These are phyloP conservation scores for Fusarium nygamai DNA, from an alignment of 2,329 filamentous ascomycete species.

Conservation along the genomic window DNA sequence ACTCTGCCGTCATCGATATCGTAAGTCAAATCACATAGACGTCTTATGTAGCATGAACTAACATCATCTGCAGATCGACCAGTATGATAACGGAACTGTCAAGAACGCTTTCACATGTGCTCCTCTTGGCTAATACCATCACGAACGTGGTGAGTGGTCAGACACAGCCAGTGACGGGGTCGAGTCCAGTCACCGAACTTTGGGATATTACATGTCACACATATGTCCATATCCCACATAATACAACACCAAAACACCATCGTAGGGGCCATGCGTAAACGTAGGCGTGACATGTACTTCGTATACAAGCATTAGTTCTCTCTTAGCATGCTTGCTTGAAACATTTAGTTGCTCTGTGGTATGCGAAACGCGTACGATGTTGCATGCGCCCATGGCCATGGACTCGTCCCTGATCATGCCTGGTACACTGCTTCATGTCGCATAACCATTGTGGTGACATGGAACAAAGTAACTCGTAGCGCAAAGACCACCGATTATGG, in stretches of 20 bases:
- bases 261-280: slow-evolving; percentile 39
- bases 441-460: no score
- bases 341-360: not conserved
- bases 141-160: not conserved
- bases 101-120: slow-evolving; percentile 23
- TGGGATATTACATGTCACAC: slow-evolving; percentile 31
- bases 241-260: slow-evolving; percentile 35
- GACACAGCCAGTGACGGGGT: not conserved
- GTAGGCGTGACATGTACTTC: slow-evolving; percentile 32
- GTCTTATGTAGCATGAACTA: not conserved
- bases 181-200: slow-evolving; percentile 1
- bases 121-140: slow-evolving; percentile 11
- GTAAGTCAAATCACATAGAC: not conserved
- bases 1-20: slow-evolving; percentile 26
- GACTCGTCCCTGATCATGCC: not conserved
- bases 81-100: slow-evolving; percentile 30
- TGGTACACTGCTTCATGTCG: not conserved
- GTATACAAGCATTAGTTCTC: not conserved
- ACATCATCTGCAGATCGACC: slow-evolving; percentile 12
- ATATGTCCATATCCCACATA: slow-evolving; percentile 31
- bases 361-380: not conserved
- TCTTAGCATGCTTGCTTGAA: not conserved
- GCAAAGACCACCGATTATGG: not conserved
- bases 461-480: no score
- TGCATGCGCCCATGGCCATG: not conserved